Base-by-base conservation (phyloP, 139 green algal genomes). In the Tetratostichococcus sp. region DNA sequence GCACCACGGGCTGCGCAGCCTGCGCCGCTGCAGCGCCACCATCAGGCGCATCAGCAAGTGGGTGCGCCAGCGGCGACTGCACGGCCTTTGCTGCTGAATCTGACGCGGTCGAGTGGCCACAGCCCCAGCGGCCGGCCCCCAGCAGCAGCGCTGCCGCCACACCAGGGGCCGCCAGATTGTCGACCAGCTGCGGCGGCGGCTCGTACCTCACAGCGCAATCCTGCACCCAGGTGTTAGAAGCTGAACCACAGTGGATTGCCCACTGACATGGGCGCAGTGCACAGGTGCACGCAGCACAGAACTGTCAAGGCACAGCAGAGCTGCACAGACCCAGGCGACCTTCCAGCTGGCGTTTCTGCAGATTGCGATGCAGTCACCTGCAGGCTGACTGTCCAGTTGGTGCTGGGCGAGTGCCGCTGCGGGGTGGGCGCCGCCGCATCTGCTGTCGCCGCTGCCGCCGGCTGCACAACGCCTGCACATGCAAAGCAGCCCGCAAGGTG, bases 121-220 rank as follows among this genome's bases (percentile, higher is more conserved):
- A 21, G 39, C 39, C 39, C 77, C 77, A 82, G 67, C 75, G 67
- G 4, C 62, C 77, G 4, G 70, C 77, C 6, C 77, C 77, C 26
- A 82, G 30, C 67, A 82, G 14, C 28, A 82, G 33, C 30, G 67
- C 77, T 16, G 77, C 72, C 22, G 77, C 77, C 14, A 82, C 57
- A n/a, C 72, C 50, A 57, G 43, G 62, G 30, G 30, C 71, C 43
- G 65, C 50, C 14, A 73, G 31, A 58, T 75, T 67, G 69, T 26
- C 50, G 2, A 5, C 17, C 19, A 17, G 50, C 50, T 62, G 50
- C 4, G 33, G 42, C 58, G 50, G 30, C 22, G 77, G 77, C 67
- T 82, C 77, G 59, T 35, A 78, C n/a, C 77, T 33, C 33, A 82
- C 21, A 1, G 77, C 77, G 34, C 77, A 71, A 30, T 78, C 72